Evolutionary conservation across 257 asterid genomes (phyloP).

Genomic region (Gentiana dahurica): DNA sequence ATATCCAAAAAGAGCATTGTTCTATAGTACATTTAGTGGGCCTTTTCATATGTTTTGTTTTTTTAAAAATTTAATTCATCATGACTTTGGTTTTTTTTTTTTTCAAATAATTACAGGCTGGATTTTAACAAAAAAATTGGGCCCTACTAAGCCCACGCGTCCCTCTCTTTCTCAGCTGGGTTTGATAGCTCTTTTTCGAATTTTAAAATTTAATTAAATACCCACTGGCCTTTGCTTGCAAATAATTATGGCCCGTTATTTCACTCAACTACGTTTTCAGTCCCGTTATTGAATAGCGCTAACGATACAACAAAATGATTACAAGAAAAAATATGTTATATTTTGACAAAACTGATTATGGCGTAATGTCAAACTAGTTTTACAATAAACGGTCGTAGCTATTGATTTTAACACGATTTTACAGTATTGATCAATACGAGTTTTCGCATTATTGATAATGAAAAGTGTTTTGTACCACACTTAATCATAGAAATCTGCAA

Average conservation of each 20-base stretch:
- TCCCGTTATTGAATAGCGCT: slow-evolving; percentile 29
- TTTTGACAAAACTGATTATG: too few relatives aligned
- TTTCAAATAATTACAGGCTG: neutral
- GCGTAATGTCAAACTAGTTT: too few relatives aligned
- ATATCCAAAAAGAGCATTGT: neutral
- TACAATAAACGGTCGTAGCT: too few relatives aligned
- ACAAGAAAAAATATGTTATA: too few relatives aligned
- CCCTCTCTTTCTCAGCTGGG: slow-evolving; percentile 24
- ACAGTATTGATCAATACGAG: too few relatives aligned
- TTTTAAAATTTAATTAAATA: neutral
- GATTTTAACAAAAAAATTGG: neutral
- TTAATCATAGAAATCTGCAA: too few relatives aligned
- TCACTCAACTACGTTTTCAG: slow-evolving; percentile 25
- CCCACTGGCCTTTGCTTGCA: slow-evolving; percentile 5
- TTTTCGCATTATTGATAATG: too few relatives aligned
- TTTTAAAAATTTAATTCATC: neutral
- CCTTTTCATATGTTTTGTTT: neutral
- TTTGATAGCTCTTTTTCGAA: slow-evolving; percentile 17
- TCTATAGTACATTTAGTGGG: neutral
- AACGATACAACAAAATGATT: too few relatives aligned
- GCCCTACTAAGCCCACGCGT: slow-evolving; percentile 17
- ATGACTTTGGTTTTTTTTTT: neutral
- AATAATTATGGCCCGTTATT: slow-evolving; percentile 8
- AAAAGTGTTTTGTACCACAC: too few relatives aligned
- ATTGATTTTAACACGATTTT: too few relatives aligned